phyloP scores from a whole-genome alignment of 2,329 filamentous ascomycete species.

The Tolypocladium endophyticum region DNA sequence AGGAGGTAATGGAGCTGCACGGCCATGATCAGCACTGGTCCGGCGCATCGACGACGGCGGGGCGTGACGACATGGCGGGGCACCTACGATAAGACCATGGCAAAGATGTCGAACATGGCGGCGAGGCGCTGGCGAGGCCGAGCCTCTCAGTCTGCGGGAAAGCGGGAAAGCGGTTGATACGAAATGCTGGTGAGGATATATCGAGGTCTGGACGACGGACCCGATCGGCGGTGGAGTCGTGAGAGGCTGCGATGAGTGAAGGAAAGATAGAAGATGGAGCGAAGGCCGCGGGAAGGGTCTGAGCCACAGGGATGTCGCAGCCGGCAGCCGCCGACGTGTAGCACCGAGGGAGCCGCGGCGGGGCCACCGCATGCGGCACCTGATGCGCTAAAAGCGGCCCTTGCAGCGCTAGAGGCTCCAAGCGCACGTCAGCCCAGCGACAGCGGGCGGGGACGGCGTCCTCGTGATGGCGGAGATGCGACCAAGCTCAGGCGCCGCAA shows the following conservation, averaged over 20 bases:
- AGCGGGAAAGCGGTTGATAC: not conserved
- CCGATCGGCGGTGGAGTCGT: not conserved
- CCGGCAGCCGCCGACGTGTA: not conserved
- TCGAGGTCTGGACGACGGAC: not conserved
- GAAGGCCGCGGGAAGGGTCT: not conserved
- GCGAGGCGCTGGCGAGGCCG: conserved; percentile 11
- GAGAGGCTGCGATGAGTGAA: not conserved
- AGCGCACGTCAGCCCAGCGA: not conserved
- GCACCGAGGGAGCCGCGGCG: not conserved
- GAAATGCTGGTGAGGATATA: not conserved
- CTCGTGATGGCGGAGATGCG: not conserved
- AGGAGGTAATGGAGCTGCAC: conserved; percentile 68
- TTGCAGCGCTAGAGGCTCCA: not conserved
- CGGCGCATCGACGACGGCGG: not conserved
- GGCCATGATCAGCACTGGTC: not conserved
- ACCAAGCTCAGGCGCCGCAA: not conserved
- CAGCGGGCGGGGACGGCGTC: not conserved
- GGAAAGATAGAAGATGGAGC: not conserved
- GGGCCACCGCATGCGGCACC: not conserved
- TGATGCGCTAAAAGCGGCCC: conserved; percentile 1
- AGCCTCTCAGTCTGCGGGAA: conserved; percentile 13
- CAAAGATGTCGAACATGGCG: conserved; percentile 67
- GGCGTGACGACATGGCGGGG: conserved; percentile 11
- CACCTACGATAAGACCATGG: conserved; percentile 66
- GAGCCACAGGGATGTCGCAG: not conserved